Conservation (phyloP, 1,284 basidiomycete species). For the Ustilago tritici region DNA sequence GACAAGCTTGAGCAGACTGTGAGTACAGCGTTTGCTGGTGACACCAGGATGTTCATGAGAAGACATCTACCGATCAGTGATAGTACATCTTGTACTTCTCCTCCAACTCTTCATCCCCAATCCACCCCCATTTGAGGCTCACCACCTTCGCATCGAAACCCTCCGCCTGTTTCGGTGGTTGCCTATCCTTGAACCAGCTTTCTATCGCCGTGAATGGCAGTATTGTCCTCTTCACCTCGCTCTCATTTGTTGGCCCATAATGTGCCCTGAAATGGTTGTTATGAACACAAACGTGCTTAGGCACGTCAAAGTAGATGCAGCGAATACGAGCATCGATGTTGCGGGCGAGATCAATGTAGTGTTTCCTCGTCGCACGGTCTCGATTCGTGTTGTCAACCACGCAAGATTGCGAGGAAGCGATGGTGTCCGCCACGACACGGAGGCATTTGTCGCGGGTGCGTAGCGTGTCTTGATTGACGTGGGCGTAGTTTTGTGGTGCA, state of each 20-base stretch:
- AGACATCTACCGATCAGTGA: slow-evolving; percentile 16
- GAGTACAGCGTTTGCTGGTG: neutral
- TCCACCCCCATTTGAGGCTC: slow-evolving; percentile 35
- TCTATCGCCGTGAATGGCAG: slow-evolving; percentile 42
- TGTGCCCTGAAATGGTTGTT: slow-evolving; percentile 52
- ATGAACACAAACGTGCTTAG: slow-evolving; percentile 32
- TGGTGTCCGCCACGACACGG: slow-evolving; percentile 75
- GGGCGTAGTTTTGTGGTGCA: slow-evolving; percentile 76
- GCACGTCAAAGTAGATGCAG: slow-evolving; percentile 48
- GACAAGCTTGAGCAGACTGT: neutral
- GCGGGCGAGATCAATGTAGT: slow-evolving; percentile 47
- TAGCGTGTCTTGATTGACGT: slow-evolving; percentile 72
- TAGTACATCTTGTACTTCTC: slow-evolving; percentile 42
- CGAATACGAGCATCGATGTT: slow-evolving; percentile 23
- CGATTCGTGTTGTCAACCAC: slow-evolving; percentile 64
- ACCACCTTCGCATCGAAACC: slow-evolving; percentile 37
- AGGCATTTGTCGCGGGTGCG: slow-evolving; percentile 81
- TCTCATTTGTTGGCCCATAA: slow-evolving; percentile 8
- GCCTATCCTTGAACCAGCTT: slow-evolving; percentile 34
- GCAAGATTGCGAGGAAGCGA: slow-evolving; percentile 71
- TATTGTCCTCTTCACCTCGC: slow-evolving; percentile 17
- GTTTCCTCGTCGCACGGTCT: slow-evolving; percentile 40
- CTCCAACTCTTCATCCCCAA: slow-evolving; percentile 19
- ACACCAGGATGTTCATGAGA: neutral
- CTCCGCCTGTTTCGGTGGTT: slow-evolving; percentile 31